A percentile compares a stretch with the other conserved stretches of the same genome.
Conservation (phyloP, 1,284 basidiomycete species). For the Boletus hoseneyae region DNA sequence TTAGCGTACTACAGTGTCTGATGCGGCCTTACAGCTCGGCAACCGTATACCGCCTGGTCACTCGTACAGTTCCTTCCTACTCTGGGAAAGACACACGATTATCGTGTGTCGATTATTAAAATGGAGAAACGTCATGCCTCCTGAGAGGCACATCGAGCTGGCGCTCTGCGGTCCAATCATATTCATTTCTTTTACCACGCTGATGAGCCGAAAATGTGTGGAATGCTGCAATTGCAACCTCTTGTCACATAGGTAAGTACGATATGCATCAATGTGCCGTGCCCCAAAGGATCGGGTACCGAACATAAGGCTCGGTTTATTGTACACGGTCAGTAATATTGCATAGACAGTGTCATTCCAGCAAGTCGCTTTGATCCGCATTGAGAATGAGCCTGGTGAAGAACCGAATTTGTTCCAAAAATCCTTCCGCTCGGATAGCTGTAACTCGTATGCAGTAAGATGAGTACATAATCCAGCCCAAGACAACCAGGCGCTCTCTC, state of each 20-base stretch:
- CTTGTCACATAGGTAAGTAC: background rate
- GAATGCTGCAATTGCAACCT: background rate
- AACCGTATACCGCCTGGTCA: too few relatives aligned
- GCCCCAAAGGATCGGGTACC: too few relatives aligned
- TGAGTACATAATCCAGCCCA: background rate
- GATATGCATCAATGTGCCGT: too few relatives aligned
- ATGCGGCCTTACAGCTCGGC: too few relatives aligned
- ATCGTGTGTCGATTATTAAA: slow-evolving; percentile 13
- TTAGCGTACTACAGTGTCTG: too few relatives aligned
- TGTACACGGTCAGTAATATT: background rate
- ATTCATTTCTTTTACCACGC: background rate
- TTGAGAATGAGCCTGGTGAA: slow-evolving; percentile 37
- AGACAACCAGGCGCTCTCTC: background rate
- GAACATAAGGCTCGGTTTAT: too few relatives aligned
- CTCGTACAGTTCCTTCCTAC: too few relatives aligned
- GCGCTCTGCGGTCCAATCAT: slow-evolving; percentile 19
- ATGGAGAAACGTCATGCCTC: slow-evolving; percentile 6
- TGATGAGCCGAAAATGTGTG: background rate
- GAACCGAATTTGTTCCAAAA: slow-evolving; percentile 38
- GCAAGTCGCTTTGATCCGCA: slow-evolving; percentile 26
- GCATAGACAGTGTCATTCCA: slow-evolving; percentile 14
- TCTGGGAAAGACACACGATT: slow-evolving; percentile 6
- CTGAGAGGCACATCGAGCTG: slow-evolving; percentile 29
- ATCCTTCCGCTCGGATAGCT: slow-evolving; percentile 34
- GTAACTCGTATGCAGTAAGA: background rate